Percentiles rank a stretch among this genome's conserved stretches.
Evolutionary conservation across 257 asterid species (phyloP).

Genomic region (Datura wrightii): DNA sequence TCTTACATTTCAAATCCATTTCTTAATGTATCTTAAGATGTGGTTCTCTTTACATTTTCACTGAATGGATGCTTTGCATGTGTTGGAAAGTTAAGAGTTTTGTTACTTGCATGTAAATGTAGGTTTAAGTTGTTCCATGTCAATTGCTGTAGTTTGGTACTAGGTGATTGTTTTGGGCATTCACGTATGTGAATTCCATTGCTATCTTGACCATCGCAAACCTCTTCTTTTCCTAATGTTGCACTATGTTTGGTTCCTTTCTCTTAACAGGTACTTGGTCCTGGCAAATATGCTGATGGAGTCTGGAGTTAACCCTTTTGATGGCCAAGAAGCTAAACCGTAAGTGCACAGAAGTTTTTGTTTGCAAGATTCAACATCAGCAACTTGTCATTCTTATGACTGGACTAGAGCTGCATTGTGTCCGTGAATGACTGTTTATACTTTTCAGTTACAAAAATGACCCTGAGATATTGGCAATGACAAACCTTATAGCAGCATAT

Average conservation of each 20-base stretch:
- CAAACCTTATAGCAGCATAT: conserved; percentile 94
- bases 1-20: neutral
- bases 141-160: neutral
- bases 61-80: neutral
- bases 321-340: conserved; percentile 99
- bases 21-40: neutral
- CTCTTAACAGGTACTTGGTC: conserved; percentile 69
- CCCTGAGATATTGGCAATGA: conserved; percentile 97
- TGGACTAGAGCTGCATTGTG: neutral
- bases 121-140: neutral
- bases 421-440: conserved; percentile 23
- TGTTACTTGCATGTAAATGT: neutral
- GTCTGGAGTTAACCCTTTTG: conserved; percentile 97
- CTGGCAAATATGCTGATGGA: conserved; percentile 99
- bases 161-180: neutral
- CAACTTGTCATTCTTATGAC: neutral
- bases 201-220: neutral
- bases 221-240: neutral
- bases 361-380: neutral
- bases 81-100: neutral
- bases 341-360: conserved; percentile 29
- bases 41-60: neutral
- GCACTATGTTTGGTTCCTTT: neutral
- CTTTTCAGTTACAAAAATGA: conserved; percentile 82
- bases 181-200: neutral